phyloP scores from a whole-genome alignment of 2,329 filamentous ascomycete species.

The Calonectria multiphialidica region DNA sequence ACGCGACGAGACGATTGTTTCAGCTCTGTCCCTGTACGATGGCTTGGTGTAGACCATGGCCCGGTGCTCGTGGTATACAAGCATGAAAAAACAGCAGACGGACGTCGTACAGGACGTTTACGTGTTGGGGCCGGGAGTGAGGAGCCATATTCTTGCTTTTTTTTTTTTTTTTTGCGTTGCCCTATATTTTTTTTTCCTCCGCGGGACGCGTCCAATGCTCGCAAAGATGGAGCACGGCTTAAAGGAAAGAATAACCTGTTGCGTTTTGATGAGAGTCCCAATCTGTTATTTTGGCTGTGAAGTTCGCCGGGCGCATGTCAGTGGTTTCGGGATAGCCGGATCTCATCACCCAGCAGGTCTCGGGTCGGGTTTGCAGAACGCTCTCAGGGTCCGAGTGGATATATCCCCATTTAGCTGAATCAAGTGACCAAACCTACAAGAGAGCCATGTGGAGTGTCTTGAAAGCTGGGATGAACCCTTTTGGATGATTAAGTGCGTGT shows the following conservation, averaged over 20 bases:
- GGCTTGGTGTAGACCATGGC: conserved; percentile 77
- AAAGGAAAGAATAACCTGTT: conserved; percentile 41
- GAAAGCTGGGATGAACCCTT: background rate
- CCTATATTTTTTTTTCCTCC: conserved; percentile 35
- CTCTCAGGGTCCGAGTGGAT: background rate
- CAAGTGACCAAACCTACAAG: background rate
- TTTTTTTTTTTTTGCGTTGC: conserved; percentile 39
- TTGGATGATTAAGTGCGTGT: background rate
- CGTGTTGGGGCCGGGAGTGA: conserved; percentile 40
- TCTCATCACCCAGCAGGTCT: background rate
- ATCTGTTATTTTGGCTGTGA: background rate
- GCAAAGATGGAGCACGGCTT: conserved; percentile 38
- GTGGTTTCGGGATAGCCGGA: background rate
- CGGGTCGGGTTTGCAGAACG: background rate
- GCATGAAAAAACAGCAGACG: conserved; percentile 37
- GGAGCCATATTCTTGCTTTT: conserved; percentile 37
- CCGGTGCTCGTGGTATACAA: conserved; percentile 24
- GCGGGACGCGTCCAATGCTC: conserved; percentile 27
- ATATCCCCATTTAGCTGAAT: background rate
- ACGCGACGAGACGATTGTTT: conserved; percentile 98
- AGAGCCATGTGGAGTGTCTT: background rate
- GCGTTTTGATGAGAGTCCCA: conserved; percentile 23
- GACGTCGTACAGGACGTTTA: conserved; percentile 15
- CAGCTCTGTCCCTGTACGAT: conserved; percentile 94
- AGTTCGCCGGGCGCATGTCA: background rate